These are phyloP conservation scores for Petasospora fabianii DNA, from an alignment of 1,139 yeast genomes.

Conservation along the genomic window DNA sequence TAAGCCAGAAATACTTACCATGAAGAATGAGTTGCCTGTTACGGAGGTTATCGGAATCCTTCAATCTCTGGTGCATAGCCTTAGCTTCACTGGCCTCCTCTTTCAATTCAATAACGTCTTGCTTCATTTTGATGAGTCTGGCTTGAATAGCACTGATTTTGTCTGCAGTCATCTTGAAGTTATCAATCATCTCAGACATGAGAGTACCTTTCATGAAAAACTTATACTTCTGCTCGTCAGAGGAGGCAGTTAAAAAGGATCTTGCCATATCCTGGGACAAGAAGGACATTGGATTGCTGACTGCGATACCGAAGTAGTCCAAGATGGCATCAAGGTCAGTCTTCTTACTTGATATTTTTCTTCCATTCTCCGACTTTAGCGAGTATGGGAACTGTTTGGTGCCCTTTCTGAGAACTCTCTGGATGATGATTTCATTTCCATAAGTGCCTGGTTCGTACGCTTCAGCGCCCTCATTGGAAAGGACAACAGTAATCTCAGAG, in stretches of 20 bases:
- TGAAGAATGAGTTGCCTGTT: conserved; percentile 42
- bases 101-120: conserved; percentile 30
- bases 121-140: conserved; percentile 38
- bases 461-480: conserved; percentile 61
- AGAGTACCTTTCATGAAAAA: conserved; percentile 80
- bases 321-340: conserved; percentile 65
- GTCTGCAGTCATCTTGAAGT: conserved; percentile 41
- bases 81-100: conserved; percentile 36
- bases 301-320: conserved; percentile 68
- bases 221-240: conserved; percentile 65
- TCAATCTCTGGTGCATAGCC: conserved; percentile 34
- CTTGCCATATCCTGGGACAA: conserved; percentile 93
- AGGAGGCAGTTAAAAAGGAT: conserved; percentile 74
- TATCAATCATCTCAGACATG: conserved; percentile 56
- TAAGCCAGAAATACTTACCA: conserved; percentile 70
- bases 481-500: conserved; percentile 56
- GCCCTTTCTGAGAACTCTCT: conserved; percentile 58
- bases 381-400: conserved; percentile 45
- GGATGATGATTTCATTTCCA: conserved; percentile 68
- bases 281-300: conserved; percentile 91
- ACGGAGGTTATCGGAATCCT: conserved; percentile 37
- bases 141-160: conserved; percentile 40
- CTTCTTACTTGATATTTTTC: conserved; percentile 56
- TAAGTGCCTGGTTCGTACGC: conserved; percentile 61
- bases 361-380: conserved; percentile 50